Base-by-base conservation (phyloP, 768 basidiomycete species). In the Rhodosporidiobolus sp. region DNA sequence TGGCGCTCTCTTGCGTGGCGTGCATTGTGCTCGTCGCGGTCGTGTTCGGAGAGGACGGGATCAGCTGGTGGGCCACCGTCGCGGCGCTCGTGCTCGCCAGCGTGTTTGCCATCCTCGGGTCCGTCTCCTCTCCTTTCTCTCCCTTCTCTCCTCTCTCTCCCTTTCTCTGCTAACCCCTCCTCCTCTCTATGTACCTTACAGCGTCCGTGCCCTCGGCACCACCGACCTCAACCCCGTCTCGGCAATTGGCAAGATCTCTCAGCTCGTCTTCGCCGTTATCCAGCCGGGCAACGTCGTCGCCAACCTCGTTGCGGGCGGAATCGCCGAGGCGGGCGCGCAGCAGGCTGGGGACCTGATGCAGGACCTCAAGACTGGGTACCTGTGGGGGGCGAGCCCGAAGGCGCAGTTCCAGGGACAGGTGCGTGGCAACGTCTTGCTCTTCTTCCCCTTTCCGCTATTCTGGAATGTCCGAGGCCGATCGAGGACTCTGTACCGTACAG, bases 281-380 rank as follows among this genome's bases (percentile, higher is more conserved):
- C 77, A 77, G 63, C 77, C 78, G 3, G 63, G 66, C 56, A 94
- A 94, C 3, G 97, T 96, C 28, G 92, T 96, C n/a, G 95, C 95
- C 1, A 98, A 97, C 79, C 90, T 98, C 78, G 92, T 98, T 56
- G 95, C 95, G 3, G 94, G 94, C 8, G 94, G 92, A 43, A 92
- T 96, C n/a, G 90, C 92, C 4, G 94, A 94, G 82, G 92, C 92
- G 49, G 92, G 92, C n/a, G 92, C 92, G 35, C 89, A 89, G 81
- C 92, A 94, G 90, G 93, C 94, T 12, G 95, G 94, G 24, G 95
- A 98, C 79, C 86, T 97, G 16, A 97, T 98, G 95, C 95, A 98
- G 83, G 95, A 98, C 81, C 83, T 98, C 70, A 98, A 98, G 83
- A 96, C 95, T 4, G 95, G 95, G 0, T 92, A 96, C 80, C 83